These are phyloP conservation scores for Phytophthora pluvialis DNA, from an alignment of 352 stramenopile species.

Conservation along the genomic window DNA sequence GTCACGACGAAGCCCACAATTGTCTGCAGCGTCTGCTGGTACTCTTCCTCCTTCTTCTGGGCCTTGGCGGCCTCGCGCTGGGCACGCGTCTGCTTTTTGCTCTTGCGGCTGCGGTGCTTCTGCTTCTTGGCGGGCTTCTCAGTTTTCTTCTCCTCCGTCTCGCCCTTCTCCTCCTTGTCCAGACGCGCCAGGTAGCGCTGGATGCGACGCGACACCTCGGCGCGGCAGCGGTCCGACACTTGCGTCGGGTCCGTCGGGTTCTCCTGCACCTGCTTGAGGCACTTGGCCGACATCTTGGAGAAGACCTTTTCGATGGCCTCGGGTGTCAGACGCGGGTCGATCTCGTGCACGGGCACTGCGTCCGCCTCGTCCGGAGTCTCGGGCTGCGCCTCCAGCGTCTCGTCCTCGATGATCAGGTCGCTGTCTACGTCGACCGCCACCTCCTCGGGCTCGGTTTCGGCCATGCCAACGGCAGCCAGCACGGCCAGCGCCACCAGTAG, in stretches of 20 bases:
- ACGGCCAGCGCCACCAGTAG: slow-evolving; percentile 55
- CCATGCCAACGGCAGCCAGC: slow-evolving; percentile 39
- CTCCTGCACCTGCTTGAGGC: slow-evolving; percentile 71
- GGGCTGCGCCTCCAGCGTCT: slow-evolving; percentile 44
- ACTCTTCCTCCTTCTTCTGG: slow-evolving; percentile 71
- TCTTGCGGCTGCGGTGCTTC: slow-evolving; percentile 73
- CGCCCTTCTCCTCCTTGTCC: slow-evolving; percentile 41
- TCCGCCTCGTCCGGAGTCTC: slow-evolving; percentile 24
- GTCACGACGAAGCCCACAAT: slow-evolving; percentile 78
- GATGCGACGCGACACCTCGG: slow-evolving; percentile 61
- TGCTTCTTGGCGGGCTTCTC: slow-evolving; percentile 43
- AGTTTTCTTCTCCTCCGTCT: slow-evolving; percentile 38
- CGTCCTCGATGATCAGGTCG: slow-evolving; percentile 49
- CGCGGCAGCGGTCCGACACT: slow-evolving; percentile 72
- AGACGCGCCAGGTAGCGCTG: slow-evolving; percentile 68
- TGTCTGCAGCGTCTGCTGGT: slow-evolving; percentile 69
- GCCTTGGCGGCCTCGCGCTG: slow-evolving; percentile 59
- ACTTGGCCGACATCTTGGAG: slow-evolving; percentile 77
- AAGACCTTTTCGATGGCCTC: slow-evolving; percentile 76
- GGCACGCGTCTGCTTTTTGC: slow-evolving; percentile 63
- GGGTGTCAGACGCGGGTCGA: slow-evolving; percentile 57
- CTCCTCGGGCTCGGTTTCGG: slow-evolving; percentile 37
- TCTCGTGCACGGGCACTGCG: slow-evolving; percentile 24
- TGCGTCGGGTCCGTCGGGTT: slow-evolving; percentile 67
- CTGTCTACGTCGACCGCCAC: slow-evolving; percentile 44